A percentile compares a stretch with the other conserved stretches of the same genome.
Evolutionary conservation across 371 early-diverging fungal genomes (phyloP).

Genomic region (Vairimorpha apis): DNA sequence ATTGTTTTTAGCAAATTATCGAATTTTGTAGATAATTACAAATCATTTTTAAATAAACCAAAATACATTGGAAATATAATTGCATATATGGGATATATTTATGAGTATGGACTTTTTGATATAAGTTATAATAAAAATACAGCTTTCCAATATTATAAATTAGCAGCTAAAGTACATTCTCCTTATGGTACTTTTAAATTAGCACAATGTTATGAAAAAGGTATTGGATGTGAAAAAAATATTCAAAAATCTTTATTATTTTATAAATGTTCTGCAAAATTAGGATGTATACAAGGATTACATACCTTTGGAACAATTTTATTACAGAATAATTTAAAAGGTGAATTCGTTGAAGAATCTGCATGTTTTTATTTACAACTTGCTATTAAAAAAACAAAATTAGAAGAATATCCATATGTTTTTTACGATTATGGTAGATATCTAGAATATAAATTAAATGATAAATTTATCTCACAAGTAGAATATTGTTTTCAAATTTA

Average conservation of each 20-base stretch:
- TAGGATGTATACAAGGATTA: conserved; percentile 59
- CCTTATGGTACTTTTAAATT: conserved; percentile 61
- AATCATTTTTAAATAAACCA: neutral
- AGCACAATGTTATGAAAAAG: conserved; percentile 62
- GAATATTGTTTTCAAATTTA: conserved; percentile 57
- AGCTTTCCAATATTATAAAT: conserved; percentile 58
- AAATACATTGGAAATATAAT: neutral
- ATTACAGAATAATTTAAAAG: conserved; percentile 44
- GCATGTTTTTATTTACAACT: conserved; percentile 61
- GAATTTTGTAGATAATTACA: neutral
- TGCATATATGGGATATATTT: conserved; percentile 35
- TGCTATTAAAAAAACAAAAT: conserved; percentile 55
- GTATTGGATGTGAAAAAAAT: conserved; percentile 46
- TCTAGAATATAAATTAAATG: conserved; percentile 46
- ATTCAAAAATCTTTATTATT: conserved; percentile 55
- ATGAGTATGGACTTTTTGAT: conserved; percentile 54
- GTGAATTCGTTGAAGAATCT: conserved; percentile 36
- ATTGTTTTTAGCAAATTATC: neutral
- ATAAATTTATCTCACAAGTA: conserved; percentile 17
- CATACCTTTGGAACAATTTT: conserved; percentile 62
- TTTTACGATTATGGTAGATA: conserved; percentile 62
- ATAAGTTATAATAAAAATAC: conserved; percentile 30
- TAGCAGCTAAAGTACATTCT: conserved; percentile 55
- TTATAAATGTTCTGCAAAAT: conserved; percentile 63
- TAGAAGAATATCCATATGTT: conserved; percentile 61